A percentile compares a stretch with the other conserved stretches of the same genome.
phyloP scores from a whole-genome alignment of 2,329 filamentous ascomycete genomes.

The Colletotrichum godetiae region DNA sequence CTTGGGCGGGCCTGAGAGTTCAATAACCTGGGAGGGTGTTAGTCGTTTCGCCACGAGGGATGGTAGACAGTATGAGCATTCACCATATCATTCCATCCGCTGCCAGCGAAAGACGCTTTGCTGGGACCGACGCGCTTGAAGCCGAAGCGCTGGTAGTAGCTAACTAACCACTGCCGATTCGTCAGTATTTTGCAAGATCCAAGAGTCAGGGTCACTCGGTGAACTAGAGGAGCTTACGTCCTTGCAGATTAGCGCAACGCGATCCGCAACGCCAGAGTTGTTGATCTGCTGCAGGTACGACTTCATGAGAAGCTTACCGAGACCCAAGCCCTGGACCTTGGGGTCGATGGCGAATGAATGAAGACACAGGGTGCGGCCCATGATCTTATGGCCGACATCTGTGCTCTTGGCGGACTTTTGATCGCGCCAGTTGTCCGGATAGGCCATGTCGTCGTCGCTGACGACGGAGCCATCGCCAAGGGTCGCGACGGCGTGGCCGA shows the following conservation, averaged over 20 bases:
- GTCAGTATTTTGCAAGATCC: background rate
- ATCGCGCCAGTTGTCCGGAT: constrained; percentile 75
- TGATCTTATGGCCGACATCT: constrained; percentile 75
- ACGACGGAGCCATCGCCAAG: constrained; percentile 72
- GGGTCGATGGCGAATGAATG: constrained; percentile 87
- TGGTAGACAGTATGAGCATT: constrained; percentile 34
- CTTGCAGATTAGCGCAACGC: constrained; percentile 81
- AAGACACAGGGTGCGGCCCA: constrained; percentile 79
- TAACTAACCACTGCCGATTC: constrained; percentile 67
- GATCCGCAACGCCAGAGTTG: constrained; percentile 75
- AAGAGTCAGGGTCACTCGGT: background rate
- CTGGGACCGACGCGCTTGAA: constrained; percentile 78
- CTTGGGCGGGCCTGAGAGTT: constrained; percentile 38
- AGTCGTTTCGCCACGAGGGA: background rate
- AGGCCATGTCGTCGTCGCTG: constrained; percentile 81
- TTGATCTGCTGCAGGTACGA: constrained; percentile 83
- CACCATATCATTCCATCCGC: constrained; percentile 87
- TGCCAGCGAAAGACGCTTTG: constrained; percentile 78
- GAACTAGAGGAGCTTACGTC: constrained; percentile 59
- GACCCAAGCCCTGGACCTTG: constrained; percentile 77
- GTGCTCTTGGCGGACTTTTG: constrained; percentile 45
- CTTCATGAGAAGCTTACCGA: constrained; percentile 80
- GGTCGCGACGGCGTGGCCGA: constrained; percentile 84
- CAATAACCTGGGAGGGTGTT: constrained; percentile 38
- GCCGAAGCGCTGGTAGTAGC: constrained; percentile 81